Base-by-base conservation (phyloP, 176 grass and related monocot genomes). In the Carex scoparia region DNA sequence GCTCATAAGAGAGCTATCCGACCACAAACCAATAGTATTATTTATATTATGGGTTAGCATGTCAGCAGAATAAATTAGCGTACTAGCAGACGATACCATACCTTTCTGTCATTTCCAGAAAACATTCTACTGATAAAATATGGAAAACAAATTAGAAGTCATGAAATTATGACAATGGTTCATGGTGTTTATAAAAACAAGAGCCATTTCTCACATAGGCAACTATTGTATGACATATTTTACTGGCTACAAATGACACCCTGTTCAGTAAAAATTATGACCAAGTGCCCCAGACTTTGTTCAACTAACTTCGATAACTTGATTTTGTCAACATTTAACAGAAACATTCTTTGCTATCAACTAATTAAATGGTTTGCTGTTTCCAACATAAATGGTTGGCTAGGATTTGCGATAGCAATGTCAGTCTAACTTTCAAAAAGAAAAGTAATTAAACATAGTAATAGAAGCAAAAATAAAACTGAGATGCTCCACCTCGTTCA, bases 401-500 rank as follows among this genome's bases (percentile, higher is more conserved):
- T 84, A 80, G 80, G 16, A 87, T 40, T 87, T 42, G 66, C 64
- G 4, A 81, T 10, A 18, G 11, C 16, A 68, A 55, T 44, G 72
- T 19, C 2, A 83, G 38, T 63, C 18, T 15, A 42, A 40, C 19
- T 63, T 71, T 10, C 73, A 81, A 64, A 86, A 70, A 19, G 15
- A 44, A 71, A 79, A 69, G 54, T 23, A 71, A 0, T 69, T 32
- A 53, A 38, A 28, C 44, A 80, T 61, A 35, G 5, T 40, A 16
- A 16, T 33, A 81, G 10, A 81, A 81, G 11, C 9, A 51, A 46
- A 63, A 82, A 82, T 27, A 90, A 23, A 42, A 85, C 56, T 65
- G 35, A 84, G 82, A 19, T 85, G 66, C 7, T 79, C 89, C 91
- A 95, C 95, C 95, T 98, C 95, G 74, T 98, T 91, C 88, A 95